Evolutionary conservation across 208 protist genomes (phyloP).

Genomic region (Endotrypanum monterogeii): DNA sequence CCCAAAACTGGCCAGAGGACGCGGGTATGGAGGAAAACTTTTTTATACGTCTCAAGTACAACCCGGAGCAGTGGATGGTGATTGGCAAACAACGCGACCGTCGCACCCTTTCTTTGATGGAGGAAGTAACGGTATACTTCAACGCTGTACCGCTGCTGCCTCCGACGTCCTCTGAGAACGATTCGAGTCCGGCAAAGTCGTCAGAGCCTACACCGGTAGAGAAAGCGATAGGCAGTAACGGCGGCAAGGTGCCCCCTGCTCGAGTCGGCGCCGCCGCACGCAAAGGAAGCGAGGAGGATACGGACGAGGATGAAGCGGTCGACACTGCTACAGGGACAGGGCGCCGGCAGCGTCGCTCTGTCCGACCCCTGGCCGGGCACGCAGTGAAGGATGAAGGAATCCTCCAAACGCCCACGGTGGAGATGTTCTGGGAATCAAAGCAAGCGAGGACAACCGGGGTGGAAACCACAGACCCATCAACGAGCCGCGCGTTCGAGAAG

Average conservation of each 20-base stretch:
- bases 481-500: not conserved
- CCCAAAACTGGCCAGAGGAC: slow-evolving; percentile 83
- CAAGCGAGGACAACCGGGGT: not conserved
- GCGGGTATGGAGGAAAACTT: slow-evolving; percentile 69
- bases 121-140: slow-evolving; percentile 65
- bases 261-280: not conserved
- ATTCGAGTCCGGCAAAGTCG: not conserved
- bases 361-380: slow-evolving; percentile 23
- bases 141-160: slow-evolving; percentile 74
- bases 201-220: not conserved
- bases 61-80: slow-evolving; percentile 77
- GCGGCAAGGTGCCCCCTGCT: not conserved
- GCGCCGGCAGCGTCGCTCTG: slow-evolving; percentile 1
- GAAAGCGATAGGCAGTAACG: not conserved
- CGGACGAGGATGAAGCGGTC: not conserved
- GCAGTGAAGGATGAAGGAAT: slow-evolving; percentile 41
- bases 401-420: slow-evolving; percentile 60
- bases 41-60: slow-evolving; percentile 66
- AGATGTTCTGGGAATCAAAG: slow-evolving; percentile 57
- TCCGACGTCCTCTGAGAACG: not conserved
- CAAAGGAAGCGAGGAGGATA: not conserved
- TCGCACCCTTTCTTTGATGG: slow-evolving; percentile 68
- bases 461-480: not conserved
- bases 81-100: slow-evolving; percentile 76
- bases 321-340: not conserved